Evolutionary conservation across 345 rosid genomes (phyloP).

Genomic region (Toxicodendron radicans): DNA sequence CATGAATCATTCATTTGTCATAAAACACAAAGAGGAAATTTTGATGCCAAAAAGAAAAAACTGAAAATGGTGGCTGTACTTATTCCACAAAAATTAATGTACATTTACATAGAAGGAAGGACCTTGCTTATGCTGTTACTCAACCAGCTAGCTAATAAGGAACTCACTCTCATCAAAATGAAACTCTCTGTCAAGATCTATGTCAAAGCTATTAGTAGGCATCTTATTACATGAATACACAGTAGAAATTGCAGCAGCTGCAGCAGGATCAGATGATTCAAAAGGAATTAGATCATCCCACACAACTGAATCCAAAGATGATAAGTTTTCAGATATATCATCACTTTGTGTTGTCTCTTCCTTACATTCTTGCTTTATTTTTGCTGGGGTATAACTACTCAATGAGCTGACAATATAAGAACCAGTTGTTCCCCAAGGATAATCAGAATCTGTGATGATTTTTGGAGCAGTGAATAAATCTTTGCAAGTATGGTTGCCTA

Average conservation of each 20-base stretch:
- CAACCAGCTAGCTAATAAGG: too few species aligned
- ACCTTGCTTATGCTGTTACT: too few species aligned
- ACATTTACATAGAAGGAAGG: too few species aligned
- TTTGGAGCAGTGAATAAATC: slow-evolving; percentile 18
- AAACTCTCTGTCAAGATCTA: slow-evolving; percentile 4
- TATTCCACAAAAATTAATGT: background rate
- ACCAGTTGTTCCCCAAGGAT: slow-evolving; percentile 1
- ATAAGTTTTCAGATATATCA: slow-evolving; percentile 10
- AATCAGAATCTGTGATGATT: slow-evolving; percentile 18
- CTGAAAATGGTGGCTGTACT: background rate
- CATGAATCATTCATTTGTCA: background rate
- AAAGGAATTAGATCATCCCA: slow-evolving; percentile 35
- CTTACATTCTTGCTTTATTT: slow-evolving; percentile 22
- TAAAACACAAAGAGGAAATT: too few species aligned
- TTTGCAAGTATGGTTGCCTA: slow-evolving; percentile 66
- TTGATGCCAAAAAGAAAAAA: background rate
- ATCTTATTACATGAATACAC: background rate
- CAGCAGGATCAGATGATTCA: slow-evolving; percentile 11
- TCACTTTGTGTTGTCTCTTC: slow-evolving; percentile 19
- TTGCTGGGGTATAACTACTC: background rate
- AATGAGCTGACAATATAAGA: background rate
- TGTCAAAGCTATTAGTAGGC: background rate
- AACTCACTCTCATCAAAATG: slow-evolving; percentile 21
- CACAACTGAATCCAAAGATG: slow-evolving; percentile 14
- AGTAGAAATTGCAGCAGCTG: background rate